phyloP scores from a whole-genome alignment of 2,329 filamentous ascomycete genomes.

The Neocucurbitaria cava region DNA sequence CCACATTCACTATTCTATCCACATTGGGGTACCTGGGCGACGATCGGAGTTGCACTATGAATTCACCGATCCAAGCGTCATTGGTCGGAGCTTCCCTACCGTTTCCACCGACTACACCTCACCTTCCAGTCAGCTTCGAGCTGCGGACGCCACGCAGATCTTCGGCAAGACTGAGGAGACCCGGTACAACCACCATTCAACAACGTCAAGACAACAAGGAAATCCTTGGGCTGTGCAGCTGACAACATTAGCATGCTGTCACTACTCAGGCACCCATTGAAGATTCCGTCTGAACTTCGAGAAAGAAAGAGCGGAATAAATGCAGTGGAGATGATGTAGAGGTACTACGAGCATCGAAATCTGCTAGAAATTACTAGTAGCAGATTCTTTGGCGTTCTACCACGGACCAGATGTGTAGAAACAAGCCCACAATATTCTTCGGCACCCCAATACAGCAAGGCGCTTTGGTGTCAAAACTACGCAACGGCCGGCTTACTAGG shows the following conservation, averaged over 20 bases:
- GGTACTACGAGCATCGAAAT: constrained; percentile 1
- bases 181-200: constrained; percentile 19
- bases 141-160: constrained; percentile 12
- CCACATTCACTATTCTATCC: background rate
- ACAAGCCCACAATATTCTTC: constrained; percentile 9
- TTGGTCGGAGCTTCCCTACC: constrained; percentile 15
- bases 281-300: background rate
- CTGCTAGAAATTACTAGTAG: background rate
- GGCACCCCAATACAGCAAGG: constrained; percentile 22
- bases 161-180: constrained; percentile 32
- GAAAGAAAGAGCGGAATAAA: constrained; percentile 2
- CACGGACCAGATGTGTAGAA: constrained; percentile 1
- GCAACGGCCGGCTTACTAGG: constrained; percentile 10
- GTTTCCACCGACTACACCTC: constrained; percentile 17
- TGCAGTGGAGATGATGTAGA: background rate
- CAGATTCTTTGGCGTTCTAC: background rate
- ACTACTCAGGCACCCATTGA: background rate
- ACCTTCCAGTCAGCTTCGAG: constrained; percentile 11
- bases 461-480: constrained; percentile 13
- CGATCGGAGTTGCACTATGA: background rate
- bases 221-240: constrained; percentile 6
- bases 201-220: constrained; percentile 17
- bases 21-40: background rate
- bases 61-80: constrained; percentile 5
- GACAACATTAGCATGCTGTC: constrained; percentile 1